Evolutionary conservation across 208 protist species (phyloP).

Genomic region (Spongospora subterranea): DNA sequence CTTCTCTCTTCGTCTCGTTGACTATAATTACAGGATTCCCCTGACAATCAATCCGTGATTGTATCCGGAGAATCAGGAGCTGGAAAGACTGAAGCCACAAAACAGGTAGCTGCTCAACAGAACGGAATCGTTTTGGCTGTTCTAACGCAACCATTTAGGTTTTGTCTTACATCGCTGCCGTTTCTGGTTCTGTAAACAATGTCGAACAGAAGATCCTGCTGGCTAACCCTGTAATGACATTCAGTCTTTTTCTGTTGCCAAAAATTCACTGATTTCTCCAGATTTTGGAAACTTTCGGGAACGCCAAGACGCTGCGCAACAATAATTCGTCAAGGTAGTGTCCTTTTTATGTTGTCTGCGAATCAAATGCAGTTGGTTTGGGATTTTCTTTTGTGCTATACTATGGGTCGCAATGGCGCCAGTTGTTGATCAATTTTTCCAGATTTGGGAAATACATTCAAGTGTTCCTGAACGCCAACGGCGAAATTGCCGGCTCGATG

Average conservation of each 20-base stretch:
- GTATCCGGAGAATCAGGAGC: constrained; percentile 74
- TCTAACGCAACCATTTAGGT: background rate
- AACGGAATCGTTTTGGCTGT: background rate
- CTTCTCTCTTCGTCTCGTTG: background rate
- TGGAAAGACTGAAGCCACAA: constrained; percentile 71
- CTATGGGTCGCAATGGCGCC: no score
- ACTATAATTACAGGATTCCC: constrained; percentile 54
- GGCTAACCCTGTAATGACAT: constrained; percentile 72
- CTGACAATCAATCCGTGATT: constrained; percentile 65
- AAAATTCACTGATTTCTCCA: no score
- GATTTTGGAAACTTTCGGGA: constrained; percentile 83
- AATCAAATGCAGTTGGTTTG: background rate
- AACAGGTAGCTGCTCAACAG: constrained; percentile 46
- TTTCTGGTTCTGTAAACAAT: constrained; percentile 61
- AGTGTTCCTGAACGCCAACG: constrained; percentile 75
- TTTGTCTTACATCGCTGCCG: constrained; percentile 62
- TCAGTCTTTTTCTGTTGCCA: no score
- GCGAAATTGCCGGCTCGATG: constrained; percentile 47
- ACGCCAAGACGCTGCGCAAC: constrained; percentile 82
- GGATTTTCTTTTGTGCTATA: background rate
- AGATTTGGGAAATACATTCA: constrained; percentile 83
- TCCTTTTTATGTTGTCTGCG: no score
- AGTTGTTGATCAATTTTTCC: constrained; percentile 62
- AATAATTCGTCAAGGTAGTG: constrained; percentile 71
- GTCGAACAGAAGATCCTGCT: constrained; percentile 75